Conservation (phyloP, 2,329 filamentous ascomycete genomes). For the Aulographum hederae region DNA sequence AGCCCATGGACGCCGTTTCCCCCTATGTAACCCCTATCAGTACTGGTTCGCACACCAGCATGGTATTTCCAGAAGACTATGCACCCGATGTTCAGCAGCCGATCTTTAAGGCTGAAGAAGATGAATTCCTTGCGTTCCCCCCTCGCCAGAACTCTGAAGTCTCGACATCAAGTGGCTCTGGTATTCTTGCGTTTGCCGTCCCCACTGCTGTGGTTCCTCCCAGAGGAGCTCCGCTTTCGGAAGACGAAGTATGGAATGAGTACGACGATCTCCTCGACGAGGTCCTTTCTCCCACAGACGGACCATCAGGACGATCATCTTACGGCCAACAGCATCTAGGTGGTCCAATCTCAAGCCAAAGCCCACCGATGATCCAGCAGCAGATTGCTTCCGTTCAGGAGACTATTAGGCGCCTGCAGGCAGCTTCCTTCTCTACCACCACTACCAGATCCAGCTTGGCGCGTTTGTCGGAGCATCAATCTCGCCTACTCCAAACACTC, state of each 20-base stretch:
- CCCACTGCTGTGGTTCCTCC: constrained; percentile 49
- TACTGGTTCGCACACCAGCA: no score
- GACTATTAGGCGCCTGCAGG: neutral
- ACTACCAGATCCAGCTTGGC: neutral
- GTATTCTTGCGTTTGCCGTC: constrained; percentile 36
- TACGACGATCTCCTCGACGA: constrained; percentile 72
- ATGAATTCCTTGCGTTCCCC: constrained; percentile 36
- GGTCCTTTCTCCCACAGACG: constrained; percentile 10
- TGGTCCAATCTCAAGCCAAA: constrained; percentile 22
- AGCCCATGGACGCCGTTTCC: no score
- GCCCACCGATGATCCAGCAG: neutral
- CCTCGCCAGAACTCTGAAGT: constrained; percentile 53
- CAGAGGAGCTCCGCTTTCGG: constrained; percentile 42
- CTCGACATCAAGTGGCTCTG: constrained; percentile 50
- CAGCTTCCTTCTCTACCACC: neutral
- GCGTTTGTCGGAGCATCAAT: no score
- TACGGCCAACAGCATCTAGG: no score
- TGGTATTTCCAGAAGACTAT: no score
- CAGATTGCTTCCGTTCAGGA: no score
- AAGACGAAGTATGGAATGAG: constrained; percentile 89
- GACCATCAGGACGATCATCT: no score
- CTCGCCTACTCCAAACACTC: no score
- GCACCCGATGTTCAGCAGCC: no score
- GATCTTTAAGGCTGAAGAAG: no score
- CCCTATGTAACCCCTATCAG: no score